These are phyloP conservation scores for Dovyalis caffra DNA, from an alignment of 345 rosid genomes.

Conservation along the genomic window DNA sequence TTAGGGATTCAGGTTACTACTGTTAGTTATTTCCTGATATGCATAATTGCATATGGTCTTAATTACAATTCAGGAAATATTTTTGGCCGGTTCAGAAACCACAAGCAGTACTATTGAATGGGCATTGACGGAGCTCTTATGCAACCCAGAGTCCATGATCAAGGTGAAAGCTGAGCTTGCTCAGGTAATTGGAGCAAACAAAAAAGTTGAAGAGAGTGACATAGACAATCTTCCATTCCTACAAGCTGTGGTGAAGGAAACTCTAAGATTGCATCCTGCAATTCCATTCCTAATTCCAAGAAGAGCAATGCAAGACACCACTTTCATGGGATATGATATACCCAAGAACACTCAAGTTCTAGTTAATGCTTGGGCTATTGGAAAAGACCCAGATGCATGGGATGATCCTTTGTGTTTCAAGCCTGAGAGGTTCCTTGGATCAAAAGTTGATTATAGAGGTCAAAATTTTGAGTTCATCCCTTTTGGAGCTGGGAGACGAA, in stretches of 20 bases:
- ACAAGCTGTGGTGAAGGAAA: conserved; percentile 51
- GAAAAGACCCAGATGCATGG: conserved; percentile 56
- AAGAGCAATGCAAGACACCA: conserved; percentile 41
- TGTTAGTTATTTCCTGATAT: not conserved
- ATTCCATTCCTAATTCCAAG: conserved; percentile 60
- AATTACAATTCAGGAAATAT: conserved; percentile 57
- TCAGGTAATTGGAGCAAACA: conserved; percentile 39
- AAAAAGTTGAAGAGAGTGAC: conserved; percentile 52
- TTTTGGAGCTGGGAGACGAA: conserved; percentile 50
- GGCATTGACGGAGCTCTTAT: conserved; percentile 64
- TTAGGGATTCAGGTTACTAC: too few species aligned
- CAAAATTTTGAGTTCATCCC: conserved; percentile 41
- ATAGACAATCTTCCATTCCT: conserved; percentile 48
- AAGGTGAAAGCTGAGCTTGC: conserved; percentile 51
- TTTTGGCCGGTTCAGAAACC: conserved; percentile 60
- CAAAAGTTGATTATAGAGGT: conserved; percentile 44
- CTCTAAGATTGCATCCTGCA: conserved; percentile 54
- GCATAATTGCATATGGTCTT: not conserved
- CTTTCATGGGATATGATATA: conserved; percentile 48
- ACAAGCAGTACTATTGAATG: conserved; percentile 63
- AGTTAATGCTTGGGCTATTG: conserved; percentile 64
- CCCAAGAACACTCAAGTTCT: conserved; percentile 50
- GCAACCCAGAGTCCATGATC: conserved; percentile 38
- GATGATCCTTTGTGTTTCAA: conserved; percentile 29
- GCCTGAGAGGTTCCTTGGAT: conserved; percentile 45